Base-by-base conservation (phyloP, 1,284 basidiomycete genomes). In the Bondarzewia mesenterica region DNA sequence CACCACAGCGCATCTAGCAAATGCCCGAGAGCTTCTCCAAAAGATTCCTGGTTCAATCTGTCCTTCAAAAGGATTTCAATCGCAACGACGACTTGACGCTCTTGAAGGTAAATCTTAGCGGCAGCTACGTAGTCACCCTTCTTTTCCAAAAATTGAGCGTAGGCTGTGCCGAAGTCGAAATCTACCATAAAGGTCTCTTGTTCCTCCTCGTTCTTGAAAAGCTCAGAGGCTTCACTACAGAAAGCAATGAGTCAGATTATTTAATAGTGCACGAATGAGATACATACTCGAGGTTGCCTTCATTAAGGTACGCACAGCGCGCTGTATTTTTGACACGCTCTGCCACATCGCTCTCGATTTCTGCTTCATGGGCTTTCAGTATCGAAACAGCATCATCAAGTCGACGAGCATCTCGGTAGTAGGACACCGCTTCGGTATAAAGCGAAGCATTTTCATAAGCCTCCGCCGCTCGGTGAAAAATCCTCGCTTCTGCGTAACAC, bases 141-240 rank as follows among this genome's bases (percentile, higher is more conserved):
- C 4, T 64, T 58, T 42, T 73, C 68, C n/a, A 85, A 66, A 7
- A 84, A 57, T 0, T 60, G 58, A 0, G 74, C 75, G 16, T 68
- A 72, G 8, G 75, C 73, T 14, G 72, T 54, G 50, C 80, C 74
- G 4, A 86, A 65, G 18, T 72, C 74, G 44, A 70, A 73, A 10
- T 78, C 72, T 48, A 80, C 74, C 40, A 80, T 69, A 50, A 80
- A 86, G 38, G 78, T 71, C 7, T 83, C 52, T 15, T 71, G 68
- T 12, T 82, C 76, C 22, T 85, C 75, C 0, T 67, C 58, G 1
- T 72, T 66, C 0, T 63, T 52, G 55, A 86, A 87, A 0, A 86
- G 60, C 4, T 55, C 54, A 14, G 58, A 59, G 7, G 75, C 69
- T 63, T 75, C 69, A 53, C 83, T 78, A 40, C 26, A 36, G 10